Evolutionary conservation across 2,329 filamentous ascomycete species (phyloP), one percentile per base, ranked within the genome.

Genomic region (Fusarium abutilonis): DNA sequence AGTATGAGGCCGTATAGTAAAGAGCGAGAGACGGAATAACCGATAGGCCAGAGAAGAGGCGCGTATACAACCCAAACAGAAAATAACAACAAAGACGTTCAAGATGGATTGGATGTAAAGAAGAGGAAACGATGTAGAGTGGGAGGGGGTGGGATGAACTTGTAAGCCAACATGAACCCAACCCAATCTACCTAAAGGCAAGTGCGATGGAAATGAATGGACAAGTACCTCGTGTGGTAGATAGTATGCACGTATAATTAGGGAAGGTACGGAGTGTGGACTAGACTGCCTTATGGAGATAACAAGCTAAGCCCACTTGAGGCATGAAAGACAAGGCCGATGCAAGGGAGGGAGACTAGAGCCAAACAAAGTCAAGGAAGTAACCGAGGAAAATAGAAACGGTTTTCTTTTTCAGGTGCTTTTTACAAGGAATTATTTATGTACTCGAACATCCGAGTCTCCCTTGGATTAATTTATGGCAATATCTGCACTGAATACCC

Each of bases 81-180:
- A 31, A 28, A 44, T 17, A 29, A 29, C 31, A 60, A 49, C 48
- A 55, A 60, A 40, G 38, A 40, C 21, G 41, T 55, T 50, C 40
- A 34, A 26, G 34, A 56, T 4, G 19, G 19, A 19, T 19, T 19
- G 19, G 19, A 19, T 56, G 50, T 46, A 52, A 50, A 50, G 38
- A 21, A 44, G 42, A 28, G 48, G 47, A 63, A 53, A 32, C 10
- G 9, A 26, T 29, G 28, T 39, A 56, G 39, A 52, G 48, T 45
- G 47, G 56, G 62, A 63, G 61, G 61, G 50, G 56, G 51, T 60
- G 41, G 50, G 53, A 65, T 62, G 41, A 63, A 57, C 61, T 64
- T 64, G 62, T 64, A 64, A 61, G 56, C 55, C 56, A 60, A 58
- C 53, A 47, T 41, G 6, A 26, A n/a, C 31, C 31, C 45, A 39